phyloP scores from a whole-genome alignment of 169 alveolate species.

The Plasmodium inui region DNA sequence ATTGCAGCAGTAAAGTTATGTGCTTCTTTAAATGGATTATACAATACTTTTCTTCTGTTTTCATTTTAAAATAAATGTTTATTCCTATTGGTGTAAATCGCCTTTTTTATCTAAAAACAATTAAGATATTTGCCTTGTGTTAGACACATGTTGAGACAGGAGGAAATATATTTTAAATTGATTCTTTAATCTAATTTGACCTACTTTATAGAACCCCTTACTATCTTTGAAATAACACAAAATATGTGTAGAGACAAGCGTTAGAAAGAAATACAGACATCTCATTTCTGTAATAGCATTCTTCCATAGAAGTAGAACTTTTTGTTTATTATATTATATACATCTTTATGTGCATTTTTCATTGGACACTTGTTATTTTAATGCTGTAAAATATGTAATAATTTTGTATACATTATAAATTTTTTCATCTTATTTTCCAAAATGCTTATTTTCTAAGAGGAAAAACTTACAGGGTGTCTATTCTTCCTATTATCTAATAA shows the following conservation, averaged over 20 bases:
- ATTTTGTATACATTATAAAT: not conserved
- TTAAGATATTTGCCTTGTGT: not conserved
- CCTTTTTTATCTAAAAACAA: not conserved
- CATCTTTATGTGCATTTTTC: not conserved
- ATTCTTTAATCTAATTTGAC: not conserved
- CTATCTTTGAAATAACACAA: not conserved
- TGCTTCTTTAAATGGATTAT: not conserved
- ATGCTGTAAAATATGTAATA: slow-evolving; percentile 2
- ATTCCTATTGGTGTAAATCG: not conserved
- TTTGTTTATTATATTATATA: not conserved
- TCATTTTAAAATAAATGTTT: not conserved
- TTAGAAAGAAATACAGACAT: not conserved
- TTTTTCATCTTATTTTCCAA: not conserved
- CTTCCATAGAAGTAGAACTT: not conserved
- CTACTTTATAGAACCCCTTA: not conserved
- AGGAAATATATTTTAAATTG: not conserved
- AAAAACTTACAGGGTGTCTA: not conserved
- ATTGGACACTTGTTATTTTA: not conserved
- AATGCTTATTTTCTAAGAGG: not conserved
- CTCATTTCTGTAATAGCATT: not conserved
- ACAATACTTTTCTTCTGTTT: not conserved
- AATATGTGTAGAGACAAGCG: not conserved
- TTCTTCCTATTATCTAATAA: not conserved
- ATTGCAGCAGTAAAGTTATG: not conserved
- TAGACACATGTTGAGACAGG: not conserved